Base-by-base conservation (phyloP, 208 protist genomes). In the Acanthamoeba royreba region DNA sequence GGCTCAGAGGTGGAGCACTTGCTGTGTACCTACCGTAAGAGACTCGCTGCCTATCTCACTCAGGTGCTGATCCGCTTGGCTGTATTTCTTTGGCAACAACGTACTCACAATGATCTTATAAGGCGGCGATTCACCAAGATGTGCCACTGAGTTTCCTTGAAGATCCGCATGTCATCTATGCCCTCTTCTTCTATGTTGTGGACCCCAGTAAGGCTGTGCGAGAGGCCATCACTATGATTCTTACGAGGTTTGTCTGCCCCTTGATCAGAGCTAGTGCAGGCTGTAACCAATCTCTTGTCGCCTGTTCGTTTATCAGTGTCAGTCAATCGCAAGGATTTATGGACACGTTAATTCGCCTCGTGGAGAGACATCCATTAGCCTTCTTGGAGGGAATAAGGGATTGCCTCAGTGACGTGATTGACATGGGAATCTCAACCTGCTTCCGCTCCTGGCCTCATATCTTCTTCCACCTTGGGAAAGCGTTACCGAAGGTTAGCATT, bases 381-480 rank as follows among this genome's bases (percentile, higher is more conserved):
- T 90, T 90, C 31, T 13, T 90, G 33, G 83, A 90, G 49, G 47
- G 35, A 2, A 33, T 58, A 4, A 31, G 55, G 7, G 83, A 90
- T 66, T 63, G 83, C 49, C 31, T 90, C n/a, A 90, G 25, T 13
- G 83, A 90, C 47, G 38, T 90, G 8, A 31, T 15, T 1, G 83
- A 90, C 35, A 69, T 66, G 28, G 83, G 83, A 5, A 31, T 66
- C 19, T 90, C 83, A 3, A 13, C 17, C 55, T 90, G 83, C 38
- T 90, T 90, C 49, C 83, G 83, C 33, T 90, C 83, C 11, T 90
- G 83, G 83, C 38, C 83, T 2, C 83, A 45, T n/a, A 31, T 90
- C n/a, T 90, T 69, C 49, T 90, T 90, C 38, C 66, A 72, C 49
- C 28, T 43, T 13, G 83, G 55, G 19, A 28, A 90, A 9, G 4